phyloP scores from a whole-genome alignment of 495 filamentous ascomycete species.

The Talaromyces trachyspermus region DNA sequence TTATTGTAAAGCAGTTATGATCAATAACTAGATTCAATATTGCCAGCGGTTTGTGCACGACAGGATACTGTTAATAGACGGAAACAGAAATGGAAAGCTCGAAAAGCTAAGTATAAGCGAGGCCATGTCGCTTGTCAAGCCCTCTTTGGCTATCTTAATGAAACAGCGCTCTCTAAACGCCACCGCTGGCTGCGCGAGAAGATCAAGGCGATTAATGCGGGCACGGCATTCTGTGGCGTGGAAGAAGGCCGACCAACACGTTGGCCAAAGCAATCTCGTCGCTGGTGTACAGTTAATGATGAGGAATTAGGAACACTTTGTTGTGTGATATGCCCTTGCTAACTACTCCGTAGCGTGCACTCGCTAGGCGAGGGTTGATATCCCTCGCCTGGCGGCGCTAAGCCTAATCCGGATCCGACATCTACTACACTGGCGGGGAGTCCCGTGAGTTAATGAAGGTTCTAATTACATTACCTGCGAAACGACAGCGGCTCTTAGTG shows the following conservation, averaged over 20 bases:
- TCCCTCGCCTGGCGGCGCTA: no score
- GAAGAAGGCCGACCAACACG: constrained; percentile 17
- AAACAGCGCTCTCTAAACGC: background rate
- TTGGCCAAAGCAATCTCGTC: constrained; percentile 3
- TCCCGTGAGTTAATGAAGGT: no score
- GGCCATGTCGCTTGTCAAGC: background rate
- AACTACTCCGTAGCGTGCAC: no score
- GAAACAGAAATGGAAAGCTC: constrained; percentile 3
- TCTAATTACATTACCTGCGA: no score
- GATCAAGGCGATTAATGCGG: constrained; percentile 21
- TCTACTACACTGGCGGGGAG: no score
- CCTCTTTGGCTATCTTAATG: constrained; percentile 1
- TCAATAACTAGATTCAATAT: no score
- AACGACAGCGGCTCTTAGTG: constrained; percentile 3
- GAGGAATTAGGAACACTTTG: no score
- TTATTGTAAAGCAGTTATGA: no score
- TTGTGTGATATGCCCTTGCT: no score
- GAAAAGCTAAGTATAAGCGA: constrained; percentile 2
- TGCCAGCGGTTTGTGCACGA: constrained; percentile 9
- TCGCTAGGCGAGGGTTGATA: no score
- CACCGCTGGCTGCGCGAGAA: background rate
- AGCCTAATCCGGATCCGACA: no score
- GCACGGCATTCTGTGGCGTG: constrained; percentile 23
- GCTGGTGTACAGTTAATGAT: constrained; percentile 3
- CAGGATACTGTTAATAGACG: constrained; percentile 12